Evolutionary conservation across 2,329 filamentous ascomycete species (phyloP).

Genomic region (Cercospora sojina): DNA sequence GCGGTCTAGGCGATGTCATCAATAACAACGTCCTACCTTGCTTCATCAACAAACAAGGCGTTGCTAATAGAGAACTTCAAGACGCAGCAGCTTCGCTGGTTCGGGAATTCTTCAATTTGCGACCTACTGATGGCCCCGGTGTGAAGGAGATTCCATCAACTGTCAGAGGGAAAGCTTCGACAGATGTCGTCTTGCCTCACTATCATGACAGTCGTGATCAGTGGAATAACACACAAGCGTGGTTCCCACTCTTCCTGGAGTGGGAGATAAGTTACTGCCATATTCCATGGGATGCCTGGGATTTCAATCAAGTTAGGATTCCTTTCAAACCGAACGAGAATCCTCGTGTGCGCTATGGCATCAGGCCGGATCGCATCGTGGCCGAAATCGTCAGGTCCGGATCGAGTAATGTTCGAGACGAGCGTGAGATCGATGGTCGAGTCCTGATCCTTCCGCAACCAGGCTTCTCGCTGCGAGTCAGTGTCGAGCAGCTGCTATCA

Average conservation of each 20-base stretch:
- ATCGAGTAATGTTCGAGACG: background rate
- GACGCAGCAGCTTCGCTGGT: background rate
- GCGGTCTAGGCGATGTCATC: background rate
- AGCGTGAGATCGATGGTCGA: constrained; percentile 8
- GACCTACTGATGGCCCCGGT: background rate
- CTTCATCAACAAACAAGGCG: background rate
- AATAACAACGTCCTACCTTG: background rate
- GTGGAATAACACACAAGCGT: constrained; percentile 4
- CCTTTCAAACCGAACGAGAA: background rate
- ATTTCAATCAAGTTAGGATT: background rate
- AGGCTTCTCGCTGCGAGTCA: background rate
- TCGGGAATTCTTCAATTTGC: constrained; percentile 10
- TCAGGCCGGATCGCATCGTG: background rate
- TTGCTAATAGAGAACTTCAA: background rate
- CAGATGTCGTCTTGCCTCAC: background rate
- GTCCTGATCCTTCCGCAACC: constrained; percentile 15
- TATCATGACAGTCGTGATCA: background rate
- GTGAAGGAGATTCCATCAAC: background rate
- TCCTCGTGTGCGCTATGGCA: background rate
- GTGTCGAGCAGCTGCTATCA: background rate
- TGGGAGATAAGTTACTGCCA: constrained; percentile 13
- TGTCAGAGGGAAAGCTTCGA: background rate
- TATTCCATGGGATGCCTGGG: constrained; percentile 5
- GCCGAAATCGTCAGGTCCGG: background rate
- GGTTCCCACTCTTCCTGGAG: constrained; percentile 16